These are phyloP conservation scores for Theobroma cacao DNA, from an alignment of 345 rosid species.

Conservation along the genomic window DNA sequence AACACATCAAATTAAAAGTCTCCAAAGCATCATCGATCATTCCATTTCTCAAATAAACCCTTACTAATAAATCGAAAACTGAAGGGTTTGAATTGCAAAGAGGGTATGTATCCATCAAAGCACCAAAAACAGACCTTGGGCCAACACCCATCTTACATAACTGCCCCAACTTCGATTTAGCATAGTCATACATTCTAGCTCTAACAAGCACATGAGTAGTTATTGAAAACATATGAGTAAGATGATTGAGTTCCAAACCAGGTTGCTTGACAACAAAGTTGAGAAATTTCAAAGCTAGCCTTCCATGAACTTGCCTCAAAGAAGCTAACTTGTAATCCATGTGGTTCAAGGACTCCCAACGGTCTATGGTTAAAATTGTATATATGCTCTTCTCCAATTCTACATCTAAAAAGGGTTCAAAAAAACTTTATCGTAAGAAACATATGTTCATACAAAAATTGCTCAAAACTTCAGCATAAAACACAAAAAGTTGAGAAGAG, in stretches of 20 bases:
- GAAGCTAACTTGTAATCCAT: slow-evolving; percentile 68
- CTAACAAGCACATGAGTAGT: slow-evolving; percentile 70
- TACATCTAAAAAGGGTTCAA: neutral
- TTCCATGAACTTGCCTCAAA: slow-evolving; percentile 84
- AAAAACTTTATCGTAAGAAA: neutral
- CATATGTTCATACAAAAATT: neutral
- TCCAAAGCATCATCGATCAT: slow-evolving; percentile 58
- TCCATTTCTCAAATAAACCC: slow-evolving; percentile 60
- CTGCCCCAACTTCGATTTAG: slow-evolving; percentile 56
- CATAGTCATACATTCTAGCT: slow-evolving; percentile 79
- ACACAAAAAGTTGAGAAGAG: neutral
- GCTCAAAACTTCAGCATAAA: neutral
- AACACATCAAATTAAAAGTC: slow-evolving; percentile 59
- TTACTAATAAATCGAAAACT: slow-evolving; percentile 76
- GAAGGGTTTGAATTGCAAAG: slow-evolving; percentile 90
- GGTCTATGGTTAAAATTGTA: slow-evolving; percentile 65
- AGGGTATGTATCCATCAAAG: slow-evolving; percentile 67
- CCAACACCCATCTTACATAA: slow-evolving; percentile 42
- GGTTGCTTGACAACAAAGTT: slow-evolving; percentile 67
- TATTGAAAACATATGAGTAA: slow-evolving; percentile 53
- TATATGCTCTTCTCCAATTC: slow-evolving; percentile 75
- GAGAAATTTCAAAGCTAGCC: slow-evolving; percentile 78
- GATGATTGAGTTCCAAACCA: slow-evolving; percentile 60
- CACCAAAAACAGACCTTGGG: slow-evolving; percentile 55
- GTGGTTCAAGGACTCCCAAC: slow-evolving; percentile 88